Percentiles rank a stretch among this genome's conserved stretches.
phyloP scores from a whole-genome alignment of 305 asterid genomes.

The Fraxinus velutina region DNA sequence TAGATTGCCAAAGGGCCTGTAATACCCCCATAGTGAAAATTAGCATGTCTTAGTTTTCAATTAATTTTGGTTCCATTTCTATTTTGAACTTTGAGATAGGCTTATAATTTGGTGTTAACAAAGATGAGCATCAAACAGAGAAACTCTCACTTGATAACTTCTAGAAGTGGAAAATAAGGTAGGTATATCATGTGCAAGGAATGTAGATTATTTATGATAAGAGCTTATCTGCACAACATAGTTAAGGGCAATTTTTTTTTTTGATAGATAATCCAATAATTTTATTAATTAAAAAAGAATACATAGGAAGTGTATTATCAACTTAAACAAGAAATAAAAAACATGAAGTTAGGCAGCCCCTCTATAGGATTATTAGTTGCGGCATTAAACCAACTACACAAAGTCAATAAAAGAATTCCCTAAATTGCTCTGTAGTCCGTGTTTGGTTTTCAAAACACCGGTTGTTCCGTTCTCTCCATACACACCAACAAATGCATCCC shows the following conservation, averaged over 20 bases:
- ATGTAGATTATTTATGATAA: not conserved
- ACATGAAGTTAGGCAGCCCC: no score
- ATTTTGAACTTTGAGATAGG: not conserved
- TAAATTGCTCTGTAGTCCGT: no score
- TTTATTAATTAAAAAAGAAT: no score
- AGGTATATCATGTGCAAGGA: not conserved
- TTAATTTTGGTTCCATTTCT: not conserved
- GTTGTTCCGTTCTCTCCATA: no score
- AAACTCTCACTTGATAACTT: not conserved
- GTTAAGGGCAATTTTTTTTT: not conserved
- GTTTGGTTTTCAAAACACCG: no score
- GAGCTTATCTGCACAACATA: not conserved
- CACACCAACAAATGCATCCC: no score
- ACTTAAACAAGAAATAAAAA: no score
- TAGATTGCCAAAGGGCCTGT: not conserved
- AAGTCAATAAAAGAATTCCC: no score
- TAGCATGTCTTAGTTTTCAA: not conserved
- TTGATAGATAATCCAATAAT: no score
- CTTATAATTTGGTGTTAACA: not conserved
- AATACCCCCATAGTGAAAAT: not conserved
- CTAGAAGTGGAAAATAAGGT: not conserved
- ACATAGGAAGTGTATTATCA: no score
- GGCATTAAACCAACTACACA: no score
- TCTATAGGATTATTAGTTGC: no score
- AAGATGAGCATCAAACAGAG: not conserved